A percentile compares a stretch with the other conserved stretches of the same genome.
Conservation (phyloP, 2,329 filamentous ascomycete genomes). For the Colletotrichum salicis region DNA sequence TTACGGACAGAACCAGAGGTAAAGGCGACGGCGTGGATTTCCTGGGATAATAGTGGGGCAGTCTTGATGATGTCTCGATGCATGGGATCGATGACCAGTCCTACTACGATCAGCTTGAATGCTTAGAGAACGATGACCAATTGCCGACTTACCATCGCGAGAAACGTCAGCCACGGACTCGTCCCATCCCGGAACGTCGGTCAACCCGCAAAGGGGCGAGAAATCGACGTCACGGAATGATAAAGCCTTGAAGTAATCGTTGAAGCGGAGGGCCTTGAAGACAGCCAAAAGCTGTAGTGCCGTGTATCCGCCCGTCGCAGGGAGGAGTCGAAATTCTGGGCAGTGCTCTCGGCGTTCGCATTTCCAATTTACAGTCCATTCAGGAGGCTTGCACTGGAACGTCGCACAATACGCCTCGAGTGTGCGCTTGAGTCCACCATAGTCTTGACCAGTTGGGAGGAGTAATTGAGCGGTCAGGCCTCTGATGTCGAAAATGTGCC, state of each 20-base stretch:
- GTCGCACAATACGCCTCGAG: conserved; percentile 65
- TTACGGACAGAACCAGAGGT: conserved; percentile 65
- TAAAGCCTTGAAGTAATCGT: conserved; percentile 69
- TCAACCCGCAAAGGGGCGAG: conserved; percentile 50
- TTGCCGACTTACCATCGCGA: conserved; percentile 56
- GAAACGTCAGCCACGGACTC: conserved; percentile 63
- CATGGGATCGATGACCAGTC: conserved; percentile 30
- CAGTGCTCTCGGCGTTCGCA: conserved; percentile 54
- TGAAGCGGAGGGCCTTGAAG: conserved; percentile 66
- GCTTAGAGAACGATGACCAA: background rate
- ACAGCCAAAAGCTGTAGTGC: conserved; percentile 66
- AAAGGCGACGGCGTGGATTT: conserved; percentile 66
- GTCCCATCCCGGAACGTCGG: conserved; percentile 56
- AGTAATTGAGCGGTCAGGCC: conserved; percentile 64
- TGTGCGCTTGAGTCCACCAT: conserved; percentile 65
- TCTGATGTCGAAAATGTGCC: conserved; percentile 62
- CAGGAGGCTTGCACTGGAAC: conserved; percentile 60
- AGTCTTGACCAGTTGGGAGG: conserved; percentile 64
- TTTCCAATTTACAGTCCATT: conserved; percentile 64
- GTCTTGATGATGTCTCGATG: conserved; percentile 42
- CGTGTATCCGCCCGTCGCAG: conserved; percentile 55
- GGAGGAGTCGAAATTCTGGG: conserved; percentile 66
- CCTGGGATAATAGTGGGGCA: conserved; percentile 64
- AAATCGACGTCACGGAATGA: conserved; percentile 65
- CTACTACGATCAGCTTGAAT: conserved; percentile 11